Evolutionary conservation across 2,329 filamentous ascomycete species (phyloP), one percentile per base, ranked within the genome.

Genomic region (Paraphaeosphaeria minitans): DNA sequence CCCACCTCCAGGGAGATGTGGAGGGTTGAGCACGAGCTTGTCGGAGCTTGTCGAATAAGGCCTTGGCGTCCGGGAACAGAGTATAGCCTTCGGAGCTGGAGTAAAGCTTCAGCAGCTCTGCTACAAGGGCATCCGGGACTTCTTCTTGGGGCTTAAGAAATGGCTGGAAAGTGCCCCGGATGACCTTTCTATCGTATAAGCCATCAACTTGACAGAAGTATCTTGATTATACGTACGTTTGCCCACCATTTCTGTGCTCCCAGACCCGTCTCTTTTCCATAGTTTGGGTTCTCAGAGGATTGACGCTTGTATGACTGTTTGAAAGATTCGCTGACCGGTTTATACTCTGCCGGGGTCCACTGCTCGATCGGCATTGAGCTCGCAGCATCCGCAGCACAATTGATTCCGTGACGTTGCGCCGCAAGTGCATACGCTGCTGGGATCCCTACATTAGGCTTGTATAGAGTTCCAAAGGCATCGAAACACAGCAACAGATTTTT

Each of bases 381-480:
- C 14, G 24, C 31, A 31, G 2, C 31, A 45, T 81, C 76, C 2
- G 63, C 74, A 55, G 83, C 77, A 43, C 60, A 75, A 72, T 65
- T 64, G 42, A 87, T 65, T 3, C 85, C 85, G 67, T 83, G 79
- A 53, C 78, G 72, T 19, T 79, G 70, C 1, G 85, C 87, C 2
- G 84, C 77, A 21, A 79, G 73, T 39, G 75, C 79, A 69, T 89
- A 89, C 64, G 87, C 84, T 53, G 77, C 69, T 5, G 79, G 76
- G 8, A 89, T 80, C 1, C 84, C 75, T 10, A 68, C 66, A 50
- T 77, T 81, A 0, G 86, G 85, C 12, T 72, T 76, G 72, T 87
- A 88, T 2, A 89, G 76, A 0, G 87, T 89, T n/a, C 84, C 85
- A 64, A 88, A 89, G 4, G 86, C 87, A 69, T 89, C 87, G 54